phyloP scores from a whole-genome alignment of 2,329 filamentous ascomycete genomes.

The Didymellaceae sp. region DNA sequence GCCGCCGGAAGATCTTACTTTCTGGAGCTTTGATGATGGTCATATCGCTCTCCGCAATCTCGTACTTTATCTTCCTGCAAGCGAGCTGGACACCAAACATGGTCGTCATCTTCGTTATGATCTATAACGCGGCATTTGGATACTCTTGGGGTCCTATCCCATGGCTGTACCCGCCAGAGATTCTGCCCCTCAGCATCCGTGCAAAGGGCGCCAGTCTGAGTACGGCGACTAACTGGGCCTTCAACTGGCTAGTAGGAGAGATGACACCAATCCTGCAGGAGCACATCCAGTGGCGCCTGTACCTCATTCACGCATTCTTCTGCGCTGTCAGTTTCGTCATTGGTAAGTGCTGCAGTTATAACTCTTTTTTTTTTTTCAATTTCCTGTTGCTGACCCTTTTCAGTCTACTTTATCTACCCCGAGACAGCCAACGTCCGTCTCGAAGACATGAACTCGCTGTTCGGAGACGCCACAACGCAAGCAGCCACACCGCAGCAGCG shows the following conservation, averaged over 20 bases:
- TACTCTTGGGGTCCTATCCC: constrained; percentile 98
- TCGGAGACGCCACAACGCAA: constrained; percentile 88
- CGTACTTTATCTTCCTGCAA: constrained; percentile 93
- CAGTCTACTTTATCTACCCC: constrained; percentile 97
- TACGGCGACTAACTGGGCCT: constrained; percentile 96
- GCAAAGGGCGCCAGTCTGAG: constrained; percentile 97
- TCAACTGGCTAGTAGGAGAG: constrained; percentile 96
- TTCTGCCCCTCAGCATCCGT: constrained; percentile 92
- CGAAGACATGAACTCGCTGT: constrained; percentile 95
- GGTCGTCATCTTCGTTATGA: constrained; percentile 95
- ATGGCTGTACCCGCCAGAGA: constrained; percentile 99
- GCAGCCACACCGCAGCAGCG: constrained; percentile 79
- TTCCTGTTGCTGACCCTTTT: constrained; percentile 29
- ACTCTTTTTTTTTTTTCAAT: too few species aligned
- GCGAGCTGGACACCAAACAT: constrained; percentile 77
- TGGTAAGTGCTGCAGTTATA: constrained; percentile 67
- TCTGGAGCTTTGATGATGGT: constrained; percentile 91
- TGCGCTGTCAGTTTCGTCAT: constrained; percentile 94
- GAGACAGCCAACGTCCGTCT: constrained; percentile 94
- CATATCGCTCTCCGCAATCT: constrained; percentile 84
- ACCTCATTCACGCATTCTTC: constrained; percentile 95
- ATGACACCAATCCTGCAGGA: constrained; percentile 94
- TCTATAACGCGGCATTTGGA: constrained; percentile 97
- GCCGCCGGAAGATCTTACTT: constrained; percentile 85
- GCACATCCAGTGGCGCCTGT: constrained; percentile 90